phyloP scores from a whole-genome alignment of 1,139 yeast species.

The Yamadazyma dendronema region DNA sequence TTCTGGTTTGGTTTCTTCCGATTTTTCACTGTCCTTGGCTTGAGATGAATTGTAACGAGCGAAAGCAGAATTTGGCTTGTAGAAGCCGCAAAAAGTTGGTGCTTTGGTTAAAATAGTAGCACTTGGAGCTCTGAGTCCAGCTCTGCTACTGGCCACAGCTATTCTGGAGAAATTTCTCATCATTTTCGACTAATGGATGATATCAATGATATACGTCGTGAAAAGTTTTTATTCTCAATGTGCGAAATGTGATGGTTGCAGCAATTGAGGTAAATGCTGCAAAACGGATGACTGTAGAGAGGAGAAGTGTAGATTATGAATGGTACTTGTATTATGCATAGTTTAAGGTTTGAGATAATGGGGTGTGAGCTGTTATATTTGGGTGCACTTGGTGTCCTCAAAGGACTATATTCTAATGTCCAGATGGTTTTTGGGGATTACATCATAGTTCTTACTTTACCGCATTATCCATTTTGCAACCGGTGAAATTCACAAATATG shows the following conservation, averaged over 20 bases:
- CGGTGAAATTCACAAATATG: too few relatives aligned
- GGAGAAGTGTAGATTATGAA: too few relatives aligned
- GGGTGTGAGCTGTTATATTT: too few relatives aligned
- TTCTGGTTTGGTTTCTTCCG: neutral
- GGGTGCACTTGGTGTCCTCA: too few relatives aligned
- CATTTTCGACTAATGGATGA: neutral
- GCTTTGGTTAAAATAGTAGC: neutral
- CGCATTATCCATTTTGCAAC: too few relatives aligned
- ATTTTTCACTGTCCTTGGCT: neutral
- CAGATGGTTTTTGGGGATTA: too few relatives aligned
- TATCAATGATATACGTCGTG: too few relatives aligned
- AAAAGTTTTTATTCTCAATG: neutral
- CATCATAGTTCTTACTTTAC: too few relatives aligned
- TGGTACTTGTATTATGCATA: too few relatives aligned
- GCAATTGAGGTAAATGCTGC: neutral
- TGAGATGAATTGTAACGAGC: conserved; percentile 12
- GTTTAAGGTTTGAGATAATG: too few relatives aligned
- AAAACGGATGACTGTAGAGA: neutral
- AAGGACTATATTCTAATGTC: too few relatives aligned
- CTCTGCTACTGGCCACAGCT: conserved; percentile 1
- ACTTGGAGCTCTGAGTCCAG: neutral
- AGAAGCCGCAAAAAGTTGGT: neutral
- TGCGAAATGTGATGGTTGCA: neutral
- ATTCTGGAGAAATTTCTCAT: neutral
- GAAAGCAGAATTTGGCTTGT: neutral